Conservation (phyloP, 2,329 filamentous ascomycete genomes). For the Westerdykella ornata region DNA sequence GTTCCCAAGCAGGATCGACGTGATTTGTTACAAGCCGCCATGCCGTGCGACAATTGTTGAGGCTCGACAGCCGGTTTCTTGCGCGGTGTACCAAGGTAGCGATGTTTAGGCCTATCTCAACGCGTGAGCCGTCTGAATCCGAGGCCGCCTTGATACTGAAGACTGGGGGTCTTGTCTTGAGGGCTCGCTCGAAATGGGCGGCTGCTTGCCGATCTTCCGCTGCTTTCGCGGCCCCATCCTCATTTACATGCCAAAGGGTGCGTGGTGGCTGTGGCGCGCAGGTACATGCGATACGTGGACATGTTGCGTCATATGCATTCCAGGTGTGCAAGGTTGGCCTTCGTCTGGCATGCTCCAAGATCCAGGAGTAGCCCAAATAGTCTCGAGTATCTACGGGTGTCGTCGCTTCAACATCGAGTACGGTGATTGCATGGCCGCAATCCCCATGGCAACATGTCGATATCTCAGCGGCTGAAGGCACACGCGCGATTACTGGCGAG, state of each 20-base stretch:
- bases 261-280: slow-evolving; percentile 23
- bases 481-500: slow-evolving; percentile 3
- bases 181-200: slow-evolving; percentile 44
- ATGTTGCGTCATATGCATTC: slow-evolving; percentile 7
- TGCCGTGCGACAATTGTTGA: slow-evolving; percentile 18
- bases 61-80: slow-evolving; percentile 22
- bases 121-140: slow-evolving; percentile 18
- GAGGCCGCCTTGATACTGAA: slow-evolving; percentile 13
- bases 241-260: slow-evolving; percentile 23
- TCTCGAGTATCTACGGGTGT: slow-evolving; percentile 2
- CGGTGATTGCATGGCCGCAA: slow-evolving; percentile 15
- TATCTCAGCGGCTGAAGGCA: slow-evolving; percentile 1
- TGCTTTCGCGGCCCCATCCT: slow-evolving; percentile 14
- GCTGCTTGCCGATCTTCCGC: slow-evolving; percentile 42
- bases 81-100: slow-evolving; percentile 42
- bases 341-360: slow-evolving; percentile 12
- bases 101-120: slow-evolving; percentile 41
- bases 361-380: slow-evolving; percentile 17
- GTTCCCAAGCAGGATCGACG: slow-evolving; percentile 25
- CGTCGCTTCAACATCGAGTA: slow-evolving; percentile 17
- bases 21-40: slow-evolving; percentile 48
- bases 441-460: background rate
- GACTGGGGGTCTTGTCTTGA: slow-evolving; percentile 43
- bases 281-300: slow-evolving; percentile 5
- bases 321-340: slow-evolving; percentile 18